These are phyloP conservation scores for Scheffersomyces ergatensis DNA, from an alignment of 805 yeast genomes.

Conservation along the genomic window DNA sequence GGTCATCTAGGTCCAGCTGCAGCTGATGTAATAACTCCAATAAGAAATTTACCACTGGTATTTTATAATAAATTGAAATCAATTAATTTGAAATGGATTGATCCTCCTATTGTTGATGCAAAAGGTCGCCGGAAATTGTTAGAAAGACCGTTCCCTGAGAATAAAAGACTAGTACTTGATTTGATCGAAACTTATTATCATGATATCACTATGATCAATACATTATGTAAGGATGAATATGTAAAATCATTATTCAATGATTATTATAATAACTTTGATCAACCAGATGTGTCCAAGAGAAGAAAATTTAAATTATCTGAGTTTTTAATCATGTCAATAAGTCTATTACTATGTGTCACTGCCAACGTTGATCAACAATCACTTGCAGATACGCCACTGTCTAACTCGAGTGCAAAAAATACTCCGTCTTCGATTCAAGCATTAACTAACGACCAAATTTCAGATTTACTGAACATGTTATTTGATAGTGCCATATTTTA, in stretches of 20 bases:
- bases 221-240: slow-evolving; percentile 14
- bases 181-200: slow-evolving; percentile 24
- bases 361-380: slow-evolving; percentile 16
- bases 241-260: slow-evolving; percentile 19
- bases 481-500: slow-evolving; percentile 42
- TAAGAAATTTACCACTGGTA: slow-evolving; percentile 26
- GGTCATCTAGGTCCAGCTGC: slow-evolving; percentile 20
- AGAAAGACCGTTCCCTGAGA: slow-evolving; percentile 26
- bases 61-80: slow-evolving; percentile 15
- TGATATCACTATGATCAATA: slow-evolving; percentile 17
- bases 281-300: slow-evolving; percentile 4
- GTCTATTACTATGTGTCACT: slow-evolving; percentile 22
- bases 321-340: slow-evolving; percentile 29
- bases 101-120: slow-evolving; percentile 23
- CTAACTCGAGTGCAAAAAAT: not conserved
- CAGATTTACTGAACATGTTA: slow-evolving; percentile 15
- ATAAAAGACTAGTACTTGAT: slow-evolving; percentile 19
- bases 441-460: slow-evolving; percentile 11
- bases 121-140: slow-evolving; percentile 15
- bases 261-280: slow-evolving; percentile 17
- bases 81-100: slow-evolving; percentile 25
- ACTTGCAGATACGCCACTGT: not conserved
- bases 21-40: slow-evolving; percentile 18
- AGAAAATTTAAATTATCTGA: slow-evolving; percentile 26
- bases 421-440: slow-evolving; percentile 2